These are phyloP conservation scores for Rhynchospora tenuis DNA, from an alignment of 176 grass and related monocot species.

Conservation along the genomic window DNA sequence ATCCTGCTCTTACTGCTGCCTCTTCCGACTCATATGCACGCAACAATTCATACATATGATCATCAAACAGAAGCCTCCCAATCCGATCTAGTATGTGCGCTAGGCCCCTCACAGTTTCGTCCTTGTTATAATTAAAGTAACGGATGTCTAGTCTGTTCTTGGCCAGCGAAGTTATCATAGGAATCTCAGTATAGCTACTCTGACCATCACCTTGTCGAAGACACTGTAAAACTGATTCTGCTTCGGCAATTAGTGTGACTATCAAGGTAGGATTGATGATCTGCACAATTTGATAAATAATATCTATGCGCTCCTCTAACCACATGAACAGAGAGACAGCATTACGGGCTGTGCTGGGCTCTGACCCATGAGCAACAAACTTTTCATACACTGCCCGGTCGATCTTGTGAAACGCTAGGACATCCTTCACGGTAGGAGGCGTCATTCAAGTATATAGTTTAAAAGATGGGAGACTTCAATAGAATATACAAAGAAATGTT, in stretches of 20 bases:
- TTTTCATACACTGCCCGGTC: conserved; percentile 36
- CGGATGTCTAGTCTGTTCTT: conserved; percentile 8
- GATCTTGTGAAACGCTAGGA: conserved; percentile 29
- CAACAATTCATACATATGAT: conserved; percentile 24
- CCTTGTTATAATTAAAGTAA: conserved; percentile 46
- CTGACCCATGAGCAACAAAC: neutral
- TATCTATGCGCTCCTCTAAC: conserved; percentile 28
- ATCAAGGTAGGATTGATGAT: neutral
- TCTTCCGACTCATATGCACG: neutral
- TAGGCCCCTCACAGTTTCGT: conserved; percentile 27
- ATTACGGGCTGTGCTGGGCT: conserved; percentile 33
- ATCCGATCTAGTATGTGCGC: conserved; percentile 28
- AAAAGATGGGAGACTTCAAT: neutral
- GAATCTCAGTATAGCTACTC: conserved; percentile 13
- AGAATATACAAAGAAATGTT: neutral
- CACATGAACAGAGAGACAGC: conserved; percentile 43
- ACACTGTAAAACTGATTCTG: conserved; percentile 30
- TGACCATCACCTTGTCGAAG: conserved; percentile 10
- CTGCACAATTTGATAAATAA: neutral
- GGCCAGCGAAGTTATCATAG: conserved; percentile 29
- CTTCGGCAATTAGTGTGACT: conserved; percentile 19
- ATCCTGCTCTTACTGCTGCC: neutral
- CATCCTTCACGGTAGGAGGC: conserved; percentile 27
- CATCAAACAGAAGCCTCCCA: conserved; percentile 40
- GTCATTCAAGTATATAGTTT: conserved; percentile 11